A percentile compares a stretch with the other conserved stretches of the same genome.
These are phyloP conservation scores for Camptophora hylomeconis DNA, from an alignment of 2,329 filamentous ascomycete genomes.

Conservation along the genomic window DNA sequence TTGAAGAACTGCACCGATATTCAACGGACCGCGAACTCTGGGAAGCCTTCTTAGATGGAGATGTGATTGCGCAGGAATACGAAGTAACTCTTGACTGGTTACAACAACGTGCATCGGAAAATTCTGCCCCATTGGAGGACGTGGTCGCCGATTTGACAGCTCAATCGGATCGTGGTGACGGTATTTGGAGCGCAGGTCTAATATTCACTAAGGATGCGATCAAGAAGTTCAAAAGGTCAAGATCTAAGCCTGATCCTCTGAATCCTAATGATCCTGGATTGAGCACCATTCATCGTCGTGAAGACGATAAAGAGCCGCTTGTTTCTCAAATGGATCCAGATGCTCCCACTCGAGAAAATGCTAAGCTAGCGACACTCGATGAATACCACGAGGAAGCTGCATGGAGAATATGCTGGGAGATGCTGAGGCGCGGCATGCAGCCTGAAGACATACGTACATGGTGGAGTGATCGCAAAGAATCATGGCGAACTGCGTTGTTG, in stretches of 20 bases:
- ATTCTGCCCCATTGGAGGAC: conserved; percentile 55
- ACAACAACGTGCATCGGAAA: conserved; percentile 55
- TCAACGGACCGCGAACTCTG: conserved; percentile 51
- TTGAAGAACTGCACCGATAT: conserved; percentile 39
- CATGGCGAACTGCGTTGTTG: conserved; percentile 77
- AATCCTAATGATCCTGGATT: conserved; percentile 47
- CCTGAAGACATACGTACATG: conserved; percentile 66
- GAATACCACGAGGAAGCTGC: conserved; percentile 80
- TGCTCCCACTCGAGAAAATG: conserved; percentile 64
- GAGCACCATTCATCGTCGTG: conserved; percentile 40
- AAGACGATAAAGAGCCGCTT: conserved; percentile 38
- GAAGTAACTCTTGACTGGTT: conserved; percentile 75
- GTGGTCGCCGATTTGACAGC: conserved; percentile 64
- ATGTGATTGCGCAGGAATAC: conserved; percentile 64
- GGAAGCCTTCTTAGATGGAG: conserved; percentile 60
- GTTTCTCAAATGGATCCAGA: conserved; percentile 89
- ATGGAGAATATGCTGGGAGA: conserved; percentile 89
- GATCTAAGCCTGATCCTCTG: conserved; percentile 51
- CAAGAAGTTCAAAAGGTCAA: conserved; percentile 75
- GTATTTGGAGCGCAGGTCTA: conserved; percentile 79
- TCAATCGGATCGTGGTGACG: conserved; percentile 59
- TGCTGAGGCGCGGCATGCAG: conserved; percentile 70
- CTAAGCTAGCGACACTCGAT: conserved; percentile 67
- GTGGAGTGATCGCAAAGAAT: conserved; percentile 74
- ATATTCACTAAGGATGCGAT: conserved; percentile 81